Base-by-base conservation (phyloP, 2,329 filamentous ascomycete genomes). In the Colletotrichum sp. region DNA sequence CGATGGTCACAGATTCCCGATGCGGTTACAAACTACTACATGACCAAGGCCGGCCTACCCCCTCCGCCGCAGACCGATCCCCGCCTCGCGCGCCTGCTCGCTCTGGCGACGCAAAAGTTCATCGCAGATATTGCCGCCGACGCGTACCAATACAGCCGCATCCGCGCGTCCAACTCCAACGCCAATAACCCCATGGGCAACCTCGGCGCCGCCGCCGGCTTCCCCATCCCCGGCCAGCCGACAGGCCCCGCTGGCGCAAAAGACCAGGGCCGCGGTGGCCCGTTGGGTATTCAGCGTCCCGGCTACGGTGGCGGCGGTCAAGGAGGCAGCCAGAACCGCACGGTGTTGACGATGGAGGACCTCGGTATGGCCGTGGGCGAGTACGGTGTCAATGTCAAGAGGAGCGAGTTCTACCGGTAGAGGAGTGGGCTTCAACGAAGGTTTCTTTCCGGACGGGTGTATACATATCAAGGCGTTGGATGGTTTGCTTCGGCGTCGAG, bases 51-150 rank as follows among this genome's bases (percentile, higher is more conserved):
- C 79, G 97, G 97, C 69, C 95, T 99, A 6, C 96, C 97, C 39
- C 96, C 96, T 2, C 96, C 96, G 55, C 96, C 95, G 1, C 94
- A 97, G 81, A 98, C 96, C 69, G 95, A 98, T 81, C 94, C 94
- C 24, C 95, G 96, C 75, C 94, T 99, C 32, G 95, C 96, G 26
- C 95, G 96, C 64, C 94, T 99, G 5, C 94, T 99, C 59, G 96
- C 97, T 4, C 94, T 99, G 10, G 97, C 97, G n/a, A 98, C 97
- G 0, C 97, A 99, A 83, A 99, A 99, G 84, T 99, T 99, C 89
- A 95, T 99, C 81, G 96, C 97, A 75, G 97, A 99, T 84, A 95
- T 99, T 79, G 97, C 97, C 3, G 96, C 97, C 73, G 97, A 99
- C 84, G 96, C 97, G 4, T 99, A 99, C 85, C 97, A 99, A 86